phyloP scores from a whole-genome alignment of 225 moss, liverwort and hornwort genomes.

The Sphagnum contortum region DNA sequence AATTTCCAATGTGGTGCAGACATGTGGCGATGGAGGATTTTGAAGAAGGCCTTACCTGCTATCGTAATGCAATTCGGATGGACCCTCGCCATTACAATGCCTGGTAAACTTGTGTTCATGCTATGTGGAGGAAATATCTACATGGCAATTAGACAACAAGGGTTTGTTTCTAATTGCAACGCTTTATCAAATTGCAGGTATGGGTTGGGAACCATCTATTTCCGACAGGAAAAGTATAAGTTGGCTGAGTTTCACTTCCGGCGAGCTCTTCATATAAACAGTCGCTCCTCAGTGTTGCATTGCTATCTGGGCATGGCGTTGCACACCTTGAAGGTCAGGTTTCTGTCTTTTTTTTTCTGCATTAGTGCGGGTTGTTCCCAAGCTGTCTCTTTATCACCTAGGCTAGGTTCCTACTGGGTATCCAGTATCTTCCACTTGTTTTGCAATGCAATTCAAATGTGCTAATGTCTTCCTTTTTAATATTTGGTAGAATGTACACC shows the following conservation, averaged over 20 bases:
- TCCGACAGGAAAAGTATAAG: slow-evolving; percentile 97
- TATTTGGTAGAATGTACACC: too few relatives aligned
- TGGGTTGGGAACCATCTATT: slow-evolving; percentile 96
- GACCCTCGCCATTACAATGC: slow-evolving; percentile 95
- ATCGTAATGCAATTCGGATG: slow-evolving; percentile 86
- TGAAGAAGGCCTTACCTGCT: slow-evolving; percentile 84
- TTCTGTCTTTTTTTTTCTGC: neutral
- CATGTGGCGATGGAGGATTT: slow-evolving; percentile 99
- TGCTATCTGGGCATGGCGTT: slow-evolving; percentile 99
- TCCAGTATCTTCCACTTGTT: too few relatives aligned
- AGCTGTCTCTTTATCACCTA: too few relatives aligned
- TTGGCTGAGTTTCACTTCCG: slow-evolving; percentile 96
- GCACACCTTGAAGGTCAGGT: slow-evolving; percentile 66
- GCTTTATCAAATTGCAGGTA: slow-evolving; percentile 30
- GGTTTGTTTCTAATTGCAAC: neutral
- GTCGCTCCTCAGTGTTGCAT: slow-evolving; percentile 93
- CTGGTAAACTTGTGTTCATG: slow-evolving; percentile 26
- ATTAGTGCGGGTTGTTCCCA: too few relatives aligned
- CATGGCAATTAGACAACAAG: neutral
- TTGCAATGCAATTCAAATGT: too few relatives aligned
- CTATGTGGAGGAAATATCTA: neutral
- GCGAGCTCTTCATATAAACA: slow-evolving; percentile 73
- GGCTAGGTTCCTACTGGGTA: too few relatives aligned
- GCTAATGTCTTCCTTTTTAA: too few relatives aligned
- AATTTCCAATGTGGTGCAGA: slow-evolving; percentile 11